These are phyloP conservation scores for Hippophae gyantsensis DNA, from an alignment of 306 rosid species.

Conservation along the genomic window DNA sequence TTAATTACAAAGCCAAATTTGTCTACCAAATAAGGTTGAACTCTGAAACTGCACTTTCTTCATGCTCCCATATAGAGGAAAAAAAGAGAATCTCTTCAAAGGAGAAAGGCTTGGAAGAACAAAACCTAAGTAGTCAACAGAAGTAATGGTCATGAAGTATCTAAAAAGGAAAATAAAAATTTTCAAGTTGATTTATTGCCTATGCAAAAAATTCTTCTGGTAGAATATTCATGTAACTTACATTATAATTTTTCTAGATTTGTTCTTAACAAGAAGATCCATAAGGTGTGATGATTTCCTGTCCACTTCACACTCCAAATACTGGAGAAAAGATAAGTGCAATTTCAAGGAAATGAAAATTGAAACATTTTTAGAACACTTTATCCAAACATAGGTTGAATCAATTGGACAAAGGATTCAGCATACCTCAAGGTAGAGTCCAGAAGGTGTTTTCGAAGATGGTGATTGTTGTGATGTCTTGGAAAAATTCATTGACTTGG, in stretches of 20 bases:
- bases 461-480: conserved; percentile 29
- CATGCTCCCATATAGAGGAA: conserved; percentile 84
- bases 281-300: conserved; percentile 82
- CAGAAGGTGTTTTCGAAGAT: conserved; percentile 69
- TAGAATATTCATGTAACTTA: not conserved
- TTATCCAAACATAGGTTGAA: too few species aligned
- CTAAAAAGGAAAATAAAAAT: conserved; percentile 31
- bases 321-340: conserved; percentile 38
- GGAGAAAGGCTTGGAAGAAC: conserved; percentile 65
- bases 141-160: conserved; percentile 96
- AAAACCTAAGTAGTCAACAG: conserved; percentile 90
- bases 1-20: conserved; percentile 17
- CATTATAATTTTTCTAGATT: conserved; percentile 23
- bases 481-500: conserved; percentile 24
- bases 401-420: not conserved
- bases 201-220: not conserved
- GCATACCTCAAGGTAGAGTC: conserved; percentile 68
- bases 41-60: conserved; percentile 53
- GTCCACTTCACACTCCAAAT: conserved; percentile 78
- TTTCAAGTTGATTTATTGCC: not conserved
- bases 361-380: too few species aligned
- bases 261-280: too few species aligned
- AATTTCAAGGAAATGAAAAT: not conserved
- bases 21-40: conserved; percentile 1
- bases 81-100: conserved; percentile 55